Evolutionary conservation across 768 basidiomycete species (phyloP).

Genomic region (Aureoboletus auriporus): DNA sequence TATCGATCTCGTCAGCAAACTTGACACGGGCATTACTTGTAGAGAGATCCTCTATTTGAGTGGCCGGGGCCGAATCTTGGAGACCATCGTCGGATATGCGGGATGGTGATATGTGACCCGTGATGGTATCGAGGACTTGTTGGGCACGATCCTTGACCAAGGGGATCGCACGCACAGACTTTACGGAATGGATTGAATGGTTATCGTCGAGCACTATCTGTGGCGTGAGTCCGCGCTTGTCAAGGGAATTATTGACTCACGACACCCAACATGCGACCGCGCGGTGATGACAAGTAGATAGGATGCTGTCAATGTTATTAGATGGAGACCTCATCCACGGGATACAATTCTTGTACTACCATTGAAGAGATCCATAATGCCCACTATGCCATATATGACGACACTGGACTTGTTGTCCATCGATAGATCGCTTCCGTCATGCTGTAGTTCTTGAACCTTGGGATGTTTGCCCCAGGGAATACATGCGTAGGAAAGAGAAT

Average conservation of each 20-base stretch:
- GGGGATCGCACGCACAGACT: slow-evolving; percentile 68
- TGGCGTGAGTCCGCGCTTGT: slow-evolving; percentile 4
- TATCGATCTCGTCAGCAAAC: slow-evolving; percentile 46
- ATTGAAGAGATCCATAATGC: slow-evolving; percentile 67
- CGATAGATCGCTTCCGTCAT: slow-evolving; percentile 29
- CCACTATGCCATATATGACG: slow-evolving; percentile 73
- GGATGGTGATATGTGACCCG: slow-evolving; percentile 49
- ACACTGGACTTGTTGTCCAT: slow-evolving; percentile 54
- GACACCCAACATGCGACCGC: slow-evolving; percentile 56
- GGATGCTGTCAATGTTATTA: slow-evolving; percentile 48
- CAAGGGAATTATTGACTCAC: slow-evolving; percentile 40
- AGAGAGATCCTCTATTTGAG: slow-evolving; percentile 3
- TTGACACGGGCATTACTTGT: slow-evolving; percentile 41
- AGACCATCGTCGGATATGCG: slow-evolving; percentile 31
- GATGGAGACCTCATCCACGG: not conserved
- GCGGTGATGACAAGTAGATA: slow-evolving; percentile 73
- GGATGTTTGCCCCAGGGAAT: slow-evolving; percentile 59
- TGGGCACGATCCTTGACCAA: slow-evolving; percentile 62
- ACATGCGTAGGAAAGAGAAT: slow-evolving; percentile 38
- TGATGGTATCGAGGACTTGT: slow-evolving; percentile 47
- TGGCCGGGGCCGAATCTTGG: slow-evolving; percentile 16
- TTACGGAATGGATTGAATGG: slow-evolving; percentile 63
- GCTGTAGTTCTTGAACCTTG: slow-evolving; percentile 48
- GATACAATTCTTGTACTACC: slow-evolving; percentile 36
- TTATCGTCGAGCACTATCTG: slow-evolving; percentile 57